Evolutionary conservation across 2,329 filamentous ascomycete genomes (phyloP).

Genomic region (Tolypocladium cylindrosporum): DNA sequence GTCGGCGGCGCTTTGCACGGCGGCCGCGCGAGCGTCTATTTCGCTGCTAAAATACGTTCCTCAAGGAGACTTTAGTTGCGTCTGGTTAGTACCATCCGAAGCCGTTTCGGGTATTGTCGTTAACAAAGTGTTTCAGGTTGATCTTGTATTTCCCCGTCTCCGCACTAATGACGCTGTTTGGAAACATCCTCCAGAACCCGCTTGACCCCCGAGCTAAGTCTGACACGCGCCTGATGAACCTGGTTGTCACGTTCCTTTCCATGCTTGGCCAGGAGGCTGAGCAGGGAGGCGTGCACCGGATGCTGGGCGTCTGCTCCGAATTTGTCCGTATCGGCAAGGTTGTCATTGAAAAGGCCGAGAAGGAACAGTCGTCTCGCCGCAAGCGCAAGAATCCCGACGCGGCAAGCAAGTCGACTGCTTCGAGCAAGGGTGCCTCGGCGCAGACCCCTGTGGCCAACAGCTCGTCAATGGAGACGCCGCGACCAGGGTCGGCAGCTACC

Average conservation of each 20-base stretch:
- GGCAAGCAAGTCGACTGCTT: conserved; percentile 7
- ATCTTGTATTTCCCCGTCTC: conserved; percentile 96
- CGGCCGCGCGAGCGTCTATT: conserved; percentile 85
- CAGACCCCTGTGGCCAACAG: conserved; percentile 1
- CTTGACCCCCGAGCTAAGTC: conserved; percentile 79
- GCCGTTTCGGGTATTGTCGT: neutral
- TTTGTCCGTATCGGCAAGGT: conserved; percentile 90
- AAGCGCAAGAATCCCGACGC: conserved; percentile 70
- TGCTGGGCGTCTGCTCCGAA: conserved; percentile 90
- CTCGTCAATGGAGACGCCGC: conserved; percentile 2
- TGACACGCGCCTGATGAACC: conserved; percentile 82
- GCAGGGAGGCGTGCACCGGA: conserved; percentile 83
- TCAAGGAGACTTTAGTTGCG: conserved; percentile 86
- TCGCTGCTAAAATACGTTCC: conserved; percentile 93
- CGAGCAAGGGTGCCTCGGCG: neutral
- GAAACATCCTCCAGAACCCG: conserved; percentile 92
- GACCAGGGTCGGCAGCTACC: conserved; percentile 1
- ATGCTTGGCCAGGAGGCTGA: conserved; percentile 84
- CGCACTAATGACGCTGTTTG: conserved; percentile 86
- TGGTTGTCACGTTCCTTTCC: conserved; percentile 85
- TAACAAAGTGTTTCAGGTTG: conserved; percentile 41
- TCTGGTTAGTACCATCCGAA: conserved; percentile 59
- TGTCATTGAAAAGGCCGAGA: conserved; percentile 85
- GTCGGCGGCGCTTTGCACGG: conserved; percentile 84
- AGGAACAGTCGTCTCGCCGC: conserved; percentile 66